A percentile compares a stretch with the other conserved stretches of the same genome.
Conservation (phyloP, 129 eudicot species). For the Arctium minus region DNA sequence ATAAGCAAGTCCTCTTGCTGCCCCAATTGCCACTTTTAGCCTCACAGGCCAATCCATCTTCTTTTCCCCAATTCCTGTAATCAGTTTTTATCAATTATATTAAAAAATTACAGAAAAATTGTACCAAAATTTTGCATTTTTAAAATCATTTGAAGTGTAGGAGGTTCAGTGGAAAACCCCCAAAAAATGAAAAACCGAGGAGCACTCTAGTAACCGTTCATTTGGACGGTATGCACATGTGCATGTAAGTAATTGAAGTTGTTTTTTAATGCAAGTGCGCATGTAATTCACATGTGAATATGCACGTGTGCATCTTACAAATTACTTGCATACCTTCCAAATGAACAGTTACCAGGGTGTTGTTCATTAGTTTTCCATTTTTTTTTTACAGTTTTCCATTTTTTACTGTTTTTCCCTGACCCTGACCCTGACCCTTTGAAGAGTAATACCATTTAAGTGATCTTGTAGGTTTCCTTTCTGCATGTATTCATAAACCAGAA, state of each 20-base stretch:
- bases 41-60: conserved; percentile 94
- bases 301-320: too few relatives aligned
- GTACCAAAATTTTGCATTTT: not conserved
- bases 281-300: too few relatives aligned
- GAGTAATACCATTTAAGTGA: conserved; percentile 71
- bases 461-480: conserved; percentile 93
- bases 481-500: conserved; percentile 94
- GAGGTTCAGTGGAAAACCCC: too few relatives aligned
- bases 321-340: too few relatives aligned
- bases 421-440: not conserved
- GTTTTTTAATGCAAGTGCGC: too few relatives aligned
- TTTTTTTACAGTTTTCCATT: too few relatives aligned
- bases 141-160: not conserved
- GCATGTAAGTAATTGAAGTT: too few relatives aligned
- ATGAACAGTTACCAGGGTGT: too few relatives aligned
- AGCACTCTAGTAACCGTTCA: too few relatives aligned
- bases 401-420: too few relatives aligned
- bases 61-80: conserved; percentile 70
- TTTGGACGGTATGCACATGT: too few relatives aligned
- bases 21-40: conserved; percentile 91
- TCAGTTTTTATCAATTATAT: not conserved
- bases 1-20: conserved; percentile 98
- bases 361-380: too few relatives aligned
- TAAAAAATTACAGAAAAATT: not conserved
- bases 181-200: not conserved